phyloP scores from a whole-genome alignment of 2,329 filamentous ascomycete species.

The Fusarium dimerum region DNA sequence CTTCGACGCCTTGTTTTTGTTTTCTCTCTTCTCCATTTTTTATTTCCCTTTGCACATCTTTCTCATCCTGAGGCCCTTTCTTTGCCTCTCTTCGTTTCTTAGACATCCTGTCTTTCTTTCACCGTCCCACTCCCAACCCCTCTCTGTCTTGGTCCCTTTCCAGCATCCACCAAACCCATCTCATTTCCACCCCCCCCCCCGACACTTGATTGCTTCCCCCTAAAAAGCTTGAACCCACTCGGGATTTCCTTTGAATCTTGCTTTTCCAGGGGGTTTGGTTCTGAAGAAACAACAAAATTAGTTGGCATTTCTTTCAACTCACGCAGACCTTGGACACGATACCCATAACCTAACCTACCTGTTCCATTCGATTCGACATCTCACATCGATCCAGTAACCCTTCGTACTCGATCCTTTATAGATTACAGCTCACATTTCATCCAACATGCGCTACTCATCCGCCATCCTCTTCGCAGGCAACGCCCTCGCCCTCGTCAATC shows the following conservation, averaged over 20 bases:
- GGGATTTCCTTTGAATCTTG: no score
- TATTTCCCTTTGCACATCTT: no score
- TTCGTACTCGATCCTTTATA: not conserved
- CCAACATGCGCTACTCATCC: constrained; percentile 34
- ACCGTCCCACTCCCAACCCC: not conserved
- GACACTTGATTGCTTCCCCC: no score
- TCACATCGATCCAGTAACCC: not conserved
- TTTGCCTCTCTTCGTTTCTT: not conserved
- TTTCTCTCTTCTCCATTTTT: no score
- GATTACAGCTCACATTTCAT: not conserved
- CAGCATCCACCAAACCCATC: not conserved
- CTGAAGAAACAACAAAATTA: no score
- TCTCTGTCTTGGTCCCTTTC: not conserved
- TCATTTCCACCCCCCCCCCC: not conserved
- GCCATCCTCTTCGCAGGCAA: constrained; percentile 38
- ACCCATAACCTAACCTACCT: not conserved
- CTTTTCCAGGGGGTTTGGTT: no score
- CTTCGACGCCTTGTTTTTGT: no score
- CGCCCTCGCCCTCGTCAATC: constrained; percentile 32
- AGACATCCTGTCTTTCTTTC: no score
- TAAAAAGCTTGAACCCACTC: no score
- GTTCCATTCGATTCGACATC: not conserved
- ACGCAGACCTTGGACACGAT: no score
- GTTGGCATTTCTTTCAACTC: no score
- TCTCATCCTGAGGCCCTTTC: not conserved